Evolutionary conservation across 495 filamentous ascomycete genomes (phyloP).

Genomic region (Penicillium tannophilum): DNA sequence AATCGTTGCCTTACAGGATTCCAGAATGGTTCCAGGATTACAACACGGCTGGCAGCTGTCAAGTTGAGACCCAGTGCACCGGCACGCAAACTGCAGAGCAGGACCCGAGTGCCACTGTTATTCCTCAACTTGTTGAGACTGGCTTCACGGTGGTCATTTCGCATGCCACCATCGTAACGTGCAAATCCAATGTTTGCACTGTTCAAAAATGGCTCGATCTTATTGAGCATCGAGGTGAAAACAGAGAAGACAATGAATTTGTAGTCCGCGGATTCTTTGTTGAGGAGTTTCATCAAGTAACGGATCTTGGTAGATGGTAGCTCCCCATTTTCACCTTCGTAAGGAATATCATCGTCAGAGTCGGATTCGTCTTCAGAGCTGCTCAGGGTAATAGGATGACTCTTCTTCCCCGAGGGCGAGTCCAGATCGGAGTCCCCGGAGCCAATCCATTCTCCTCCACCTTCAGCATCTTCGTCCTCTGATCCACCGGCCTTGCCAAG

Average conservation of each 20-base stretch:
- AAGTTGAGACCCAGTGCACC: constrained; percentile 92
- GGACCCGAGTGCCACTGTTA: constrained; percentile 69
- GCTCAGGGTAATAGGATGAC: constrained; percentile 16
- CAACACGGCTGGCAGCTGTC: constrained; percentile 87
- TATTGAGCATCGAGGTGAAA: constrained; percentile 96
- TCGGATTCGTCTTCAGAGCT: constrained; percentile 27
- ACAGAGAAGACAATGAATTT: constrained; percentile 99
- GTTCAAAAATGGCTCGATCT: constrained; percentile 88
- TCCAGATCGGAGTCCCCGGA: constrained; percentile 62
- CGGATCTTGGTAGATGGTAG: constrained; percentile 88
- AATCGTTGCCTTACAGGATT: constrained; percentile 69
- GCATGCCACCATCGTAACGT: constrained; percentile 94
- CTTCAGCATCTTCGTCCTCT: constrained; percentile 85
- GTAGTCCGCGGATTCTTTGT: constrained; percentile 71
- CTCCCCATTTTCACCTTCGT: constrained; percentile 52
- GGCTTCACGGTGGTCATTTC: constrained; percentile 88
- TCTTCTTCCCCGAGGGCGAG: constrained; percentile 35
- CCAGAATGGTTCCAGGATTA: constrained; percentile 98
- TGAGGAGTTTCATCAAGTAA: constrained; percentile 77
- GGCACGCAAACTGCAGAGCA: constrained; percentile 92
- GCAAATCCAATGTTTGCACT: constrained; percentile 72
- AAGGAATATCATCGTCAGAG: constrained; percentile 37
- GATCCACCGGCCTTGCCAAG: constrained; percentile 78
- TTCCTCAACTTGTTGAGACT: constrained; percentile 75
- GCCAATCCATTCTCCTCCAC: constrained; percentile 74